These are phyloP conservation scores for Phytopythium boreale DNA, from an alignment of 352 stramenopile species.

Conservation along the genomic window DNA sequence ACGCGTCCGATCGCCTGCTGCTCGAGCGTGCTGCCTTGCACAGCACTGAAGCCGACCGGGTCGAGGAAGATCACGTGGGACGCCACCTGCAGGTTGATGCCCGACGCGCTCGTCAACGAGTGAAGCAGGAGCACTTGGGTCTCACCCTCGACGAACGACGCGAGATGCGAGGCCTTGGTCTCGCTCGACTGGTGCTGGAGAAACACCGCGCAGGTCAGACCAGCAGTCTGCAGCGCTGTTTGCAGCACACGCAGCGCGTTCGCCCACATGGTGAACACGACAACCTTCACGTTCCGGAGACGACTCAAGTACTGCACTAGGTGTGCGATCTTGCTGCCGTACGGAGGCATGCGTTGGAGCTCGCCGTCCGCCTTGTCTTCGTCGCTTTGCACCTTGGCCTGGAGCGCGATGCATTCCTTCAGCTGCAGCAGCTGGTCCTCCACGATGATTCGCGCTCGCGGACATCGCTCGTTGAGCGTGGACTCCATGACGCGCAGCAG, in stretches of 20 bases:
- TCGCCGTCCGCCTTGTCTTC: conserved; percentile 22
- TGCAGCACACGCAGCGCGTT: conserved; percentile 60
- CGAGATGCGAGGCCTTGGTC: conserved; percentile 70
- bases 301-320: conserved; percentile 64
- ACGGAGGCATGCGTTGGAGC: conserved; percentile 27
- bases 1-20: conserved; percentile 83
- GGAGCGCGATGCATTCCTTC: conserved; percentile 42
- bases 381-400: conserved; percentile 9
- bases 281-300: conserved; percentile 54
- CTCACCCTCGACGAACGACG: conserved; percentile 58
- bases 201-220: conserved; percentile 67
- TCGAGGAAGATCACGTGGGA: conserved; percentile 85
- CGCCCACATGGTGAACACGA: conserved; percentile 86
- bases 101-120: conserved; percentile 75
- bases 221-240: conserved; percentile 46
- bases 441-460: conserved; percentile 34
- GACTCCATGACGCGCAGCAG: conserved; percentile 54
- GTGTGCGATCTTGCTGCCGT: conserved; percentile 73
- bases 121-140: conserved; percentile 76
- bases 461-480: conserved; percentile 59
- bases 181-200: conserved; percentile 75
- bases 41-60: conserved; percentile 59
- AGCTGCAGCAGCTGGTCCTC: conserved; percentile 52
- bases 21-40: conserved; percentile 76
- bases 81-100: conserved; percentile 83